Evolutionary conservation across 768 basidiomycete genomes (phyloP), one percentile per base, ranked within the genome.

Genomic region (Pleurotus tuoliensis): DNA sequence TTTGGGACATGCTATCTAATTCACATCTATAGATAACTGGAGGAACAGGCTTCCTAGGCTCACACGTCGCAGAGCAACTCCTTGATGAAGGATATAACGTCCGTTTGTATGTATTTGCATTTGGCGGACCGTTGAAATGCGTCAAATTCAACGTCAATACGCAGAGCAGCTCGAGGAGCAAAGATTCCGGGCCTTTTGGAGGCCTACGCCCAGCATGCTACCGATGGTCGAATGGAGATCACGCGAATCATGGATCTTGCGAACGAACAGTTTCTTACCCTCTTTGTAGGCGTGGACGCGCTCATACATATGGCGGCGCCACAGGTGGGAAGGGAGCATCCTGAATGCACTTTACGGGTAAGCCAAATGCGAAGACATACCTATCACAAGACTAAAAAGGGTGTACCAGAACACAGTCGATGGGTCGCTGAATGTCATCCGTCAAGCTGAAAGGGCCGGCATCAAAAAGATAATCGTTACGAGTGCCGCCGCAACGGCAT

Each of bases 261-360:
- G 13, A 66, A 60, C 13, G 65, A 67, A 43, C 66, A 70, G 51
- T 80, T 83, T 56, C 76, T 81, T 47, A 75, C 79, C 27, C 79
- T 78, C 1, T 73, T 83, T 52, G 73, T 78, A 64, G 80, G 73
- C 5, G 76, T 83, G 11, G 71, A 79, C 45, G 81, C 73, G 0
- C 72, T 85, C 24, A 68, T 74, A 3, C 81, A 82, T 63, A 69
- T 71, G 15, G 79, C 77, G 3, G 71, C 76, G 11, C 69, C 74
- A 5, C 60, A 75, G 13, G 64, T 71, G 3, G 70, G 70, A 18
- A 62, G 61, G 44, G 59, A 56, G 5, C 51, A 55, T 15, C 54
- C 63, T 7, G 66, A 71, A 41, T 22, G 18, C 11, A 30, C 39
- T 3, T 11, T 53, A 37, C 64, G 63, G 24, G 63, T 67, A 7